phyloP scores from a whole-genome alignment of 2,329 filamentous ascomycete species.

The Calonectria crousiana region DNA sequence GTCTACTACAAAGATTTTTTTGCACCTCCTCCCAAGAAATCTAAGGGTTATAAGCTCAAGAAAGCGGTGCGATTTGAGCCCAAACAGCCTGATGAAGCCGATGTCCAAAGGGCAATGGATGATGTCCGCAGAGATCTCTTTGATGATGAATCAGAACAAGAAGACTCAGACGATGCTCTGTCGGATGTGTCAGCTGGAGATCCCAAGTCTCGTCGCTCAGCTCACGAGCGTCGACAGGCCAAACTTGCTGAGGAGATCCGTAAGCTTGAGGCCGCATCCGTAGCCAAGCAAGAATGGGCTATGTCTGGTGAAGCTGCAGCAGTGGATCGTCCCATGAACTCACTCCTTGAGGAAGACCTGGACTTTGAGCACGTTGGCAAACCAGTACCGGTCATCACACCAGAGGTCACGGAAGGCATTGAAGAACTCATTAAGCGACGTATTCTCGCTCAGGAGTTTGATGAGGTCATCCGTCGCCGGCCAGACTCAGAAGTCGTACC shows the following conservation, averaged over 20 bases:
- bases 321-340: conserved; percentile 86
- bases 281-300: conserved; percentile 92
- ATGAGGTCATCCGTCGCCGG: conserved; percentile 86
- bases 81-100: conserved; percentile 67
- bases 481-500: conserved; percentile 78
- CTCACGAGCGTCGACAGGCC: conserved; percentile 88
- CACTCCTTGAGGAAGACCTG: conserved; percentile 91
- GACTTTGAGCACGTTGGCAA: conserved; percentile 97
- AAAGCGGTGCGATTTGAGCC: conserved; percentile 56
- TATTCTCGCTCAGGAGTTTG: conserved; percentile 90
- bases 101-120: conserved; percentile 85
- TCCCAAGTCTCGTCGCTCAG: conserved; percentile 80
- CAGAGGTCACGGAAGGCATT: conserved; percentile 89
- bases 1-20: conserved; percentile 96
- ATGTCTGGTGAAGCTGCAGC: conserved; percentile 89
- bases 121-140: conserved; percentile 92
- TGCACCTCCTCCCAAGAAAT: conserved; percentile 83
- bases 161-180: conserved; percentile 74
- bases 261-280: conserved; percentile 87
- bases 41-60: conserved; percentile 62
- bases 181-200: conserved; percentile 77
- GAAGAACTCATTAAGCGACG: conserved; percentile 95
- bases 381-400: conserved; percentile 92
- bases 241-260: conserved; percentile 92
- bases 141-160: conserved; percentile 77